Base-by-base conservation (phyloP, 2,329 filamentous ascomycete genomes). In the Cercospora zeina region DNA sequence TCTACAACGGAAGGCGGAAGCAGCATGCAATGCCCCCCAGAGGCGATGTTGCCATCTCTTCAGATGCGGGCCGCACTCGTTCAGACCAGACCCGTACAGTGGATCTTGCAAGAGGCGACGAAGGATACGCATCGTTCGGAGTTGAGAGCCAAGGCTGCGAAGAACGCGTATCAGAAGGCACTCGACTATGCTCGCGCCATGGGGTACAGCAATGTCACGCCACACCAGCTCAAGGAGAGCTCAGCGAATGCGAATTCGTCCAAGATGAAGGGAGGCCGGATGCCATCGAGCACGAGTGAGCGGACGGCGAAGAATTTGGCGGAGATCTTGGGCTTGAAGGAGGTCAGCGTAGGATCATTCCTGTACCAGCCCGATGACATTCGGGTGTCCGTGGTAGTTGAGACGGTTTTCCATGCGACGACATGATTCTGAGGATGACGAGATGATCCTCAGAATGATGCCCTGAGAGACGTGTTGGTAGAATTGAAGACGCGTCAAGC, bases 331-430 rank as follows among this genome's bases (percentile, higher is more conserved):
- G 59, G 36, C 2, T 54, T 45, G 59, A 24, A 57, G 56, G 56
- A 62, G 34, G 49, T 64, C 34, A 57, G 45, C 19, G 58, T 34
- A 8, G 34, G 39, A 1, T 19, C 37, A 5, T 63, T 59, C 27
- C 19, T 51, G 24, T 61, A 63, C 54, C 58, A 58, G 58, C 62
- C 62, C 13, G 62, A 63, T 42, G 53, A 63, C 16, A 60, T 63
- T 7, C 21, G 51, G 19, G 49, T 63, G 45, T 45, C 14, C 5
- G 42, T 57, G 7, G 50, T 31, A 10, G 54, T 58, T 36, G 42
- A 58, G n/a, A 47, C 57, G 34, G 11, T 55, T 36, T 24, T 58
- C n/a, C 53, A 55, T 9, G 34, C 53, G 4, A 30, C 53, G 13
- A 8, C 19, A 11, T 42, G 53, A 24, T 27, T 1, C 13, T n/a